Evolutionary conservation across 306 rosid species (phyloP).

Genomic region (Dalbergia cochinchinensis): DNA sequence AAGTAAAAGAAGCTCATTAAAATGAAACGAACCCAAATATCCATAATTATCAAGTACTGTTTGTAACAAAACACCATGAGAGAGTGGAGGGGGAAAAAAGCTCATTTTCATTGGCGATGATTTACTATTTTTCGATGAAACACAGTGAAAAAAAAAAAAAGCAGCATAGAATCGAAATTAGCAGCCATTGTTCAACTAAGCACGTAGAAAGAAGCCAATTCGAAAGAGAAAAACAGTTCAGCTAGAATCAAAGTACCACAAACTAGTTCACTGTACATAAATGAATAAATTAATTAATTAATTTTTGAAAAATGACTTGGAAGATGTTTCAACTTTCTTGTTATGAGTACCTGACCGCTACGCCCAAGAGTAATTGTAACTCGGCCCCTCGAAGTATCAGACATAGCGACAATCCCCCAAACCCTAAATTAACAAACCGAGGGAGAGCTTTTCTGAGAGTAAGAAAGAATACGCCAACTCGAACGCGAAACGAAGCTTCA

Average conservation of each 20-base stretch:
- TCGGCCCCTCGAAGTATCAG: constrained; percentile 62
- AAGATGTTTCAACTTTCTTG: constrained; percentile 1
- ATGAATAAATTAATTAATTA: no score
- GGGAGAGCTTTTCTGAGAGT: constrained; percentile 14
- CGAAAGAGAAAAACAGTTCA: neutral
- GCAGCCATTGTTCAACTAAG: constrained; percentile 19
- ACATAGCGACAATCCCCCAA: constrained; percentile 59
- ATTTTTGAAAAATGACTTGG: neutral
- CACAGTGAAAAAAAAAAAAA: constrained; percentile 23
- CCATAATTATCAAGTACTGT: neutral
- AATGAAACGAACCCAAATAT: constrained; percentile 32
- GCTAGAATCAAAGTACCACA: constrained; percentile 19
- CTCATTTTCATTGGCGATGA: neutral
- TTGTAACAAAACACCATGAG: constrained; percentile 27
- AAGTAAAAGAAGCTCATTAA: constrained; percentile 25
- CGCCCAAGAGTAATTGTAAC: constrained; percentile 95
- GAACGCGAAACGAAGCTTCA: constrained; percentile 31
- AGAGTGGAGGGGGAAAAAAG: neutral
- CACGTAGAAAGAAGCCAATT: constrained; percentile 15
- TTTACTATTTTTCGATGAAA: neutral
- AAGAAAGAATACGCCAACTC: constrained; percentile 14
- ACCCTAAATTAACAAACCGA: constrained; percentile 59
- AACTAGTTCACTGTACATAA: constrained; percentile 16
- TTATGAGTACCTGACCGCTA: constrained; percentile 72
- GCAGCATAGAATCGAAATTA: constrained; percentile 2